Conservation (phyloP, 2,329 filamentous ascomycete species). For the Trichoderma citrinoviride region DNA sequence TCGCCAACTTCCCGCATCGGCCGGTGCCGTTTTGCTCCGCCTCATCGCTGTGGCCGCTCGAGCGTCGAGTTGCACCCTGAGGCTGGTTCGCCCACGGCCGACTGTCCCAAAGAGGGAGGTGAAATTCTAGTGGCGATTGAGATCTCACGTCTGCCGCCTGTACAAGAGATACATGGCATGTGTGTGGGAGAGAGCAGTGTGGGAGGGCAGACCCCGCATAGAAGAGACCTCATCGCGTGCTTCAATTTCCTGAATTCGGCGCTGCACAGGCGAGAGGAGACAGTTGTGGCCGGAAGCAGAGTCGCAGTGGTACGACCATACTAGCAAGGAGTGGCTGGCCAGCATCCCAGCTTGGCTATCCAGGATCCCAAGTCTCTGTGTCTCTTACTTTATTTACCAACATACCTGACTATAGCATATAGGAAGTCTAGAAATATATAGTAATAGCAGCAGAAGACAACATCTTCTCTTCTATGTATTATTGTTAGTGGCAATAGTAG, state of each 20-base stretch:
- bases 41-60: neutral
- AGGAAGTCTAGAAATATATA: no score
- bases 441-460: no score
- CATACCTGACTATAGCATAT: no score
- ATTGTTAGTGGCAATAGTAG: no score
- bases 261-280: neutral
- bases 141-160: neutral
- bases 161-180: no score
- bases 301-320: neutral
- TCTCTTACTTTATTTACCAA: no score
- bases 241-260: neutral
- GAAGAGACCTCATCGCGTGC: slow-evolving; percentile 5
- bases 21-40: neutral
- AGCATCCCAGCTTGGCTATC: no score
- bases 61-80: neutral
- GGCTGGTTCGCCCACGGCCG: neutral
- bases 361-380: no score
- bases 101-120: slow-evolving; percentile 16
- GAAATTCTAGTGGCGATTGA: slow-evolving; percentile 4
- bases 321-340: no score
- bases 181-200: neutral
- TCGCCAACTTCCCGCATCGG: neutral
- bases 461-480: no score
- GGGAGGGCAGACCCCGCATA: neutral
- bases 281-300: neutral